Evolutionary conservation across 257 asterid species (phyloP), one percentile per base, ranked within the genome.

Genomic region (Solanum bukasovii): DNA sequence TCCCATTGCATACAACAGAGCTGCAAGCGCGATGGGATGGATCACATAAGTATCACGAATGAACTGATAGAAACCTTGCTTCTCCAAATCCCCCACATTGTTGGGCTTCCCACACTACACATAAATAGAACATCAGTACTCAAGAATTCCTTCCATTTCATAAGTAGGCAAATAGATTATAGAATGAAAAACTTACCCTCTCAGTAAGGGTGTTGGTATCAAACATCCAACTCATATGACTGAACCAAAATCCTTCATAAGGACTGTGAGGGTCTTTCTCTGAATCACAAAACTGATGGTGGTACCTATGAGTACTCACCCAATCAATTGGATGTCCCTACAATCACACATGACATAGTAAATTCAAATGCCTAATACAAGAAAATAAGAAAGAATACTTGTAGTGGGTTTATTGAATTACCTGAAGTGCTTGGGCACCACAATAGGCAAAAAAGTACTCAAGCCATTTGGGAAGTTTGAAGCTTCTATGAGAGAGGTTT

Each of bases 241-340:
- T 96, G 49, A 88, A 93, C 99, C 99, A 95, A 89, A 96, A 95
- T 82, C 98, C 99, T 90, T 93, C 98, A 44, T 63, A 61, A 29
- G 99, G 99, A 85, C 95, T 96, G 87, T 95, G 98, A 63, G 98
- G 98, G 52, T 96, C 98, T 82, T 56, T 96, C 2, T 91, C 94
- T 65, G 99, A 88, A 85, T 95, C 99, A 92, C 96, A 93, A 87
- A 90, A 96, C 75, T 96, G 96, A 88, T 96, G 98, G 91, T 96
- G 99, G 92, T 90, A 92, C 85, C 98, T 93, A 61, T 95, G 99
- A 78, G 96, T 96, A 87, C 98, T 95, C 93, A 96, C 98, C 98
- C 98, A 96, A 31, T 93, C 94, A 86, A 95, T 94, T 85, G 99
- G 99, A 87, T 87, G 88, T 29, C 99, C 98, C 98, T 95, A 84